Percentiles rank a stretch among this genome's conserved stretches.
phyloP scores from a whole-genome alignment of 1,139 yeast species.

The Pichia sp. region DNA sequence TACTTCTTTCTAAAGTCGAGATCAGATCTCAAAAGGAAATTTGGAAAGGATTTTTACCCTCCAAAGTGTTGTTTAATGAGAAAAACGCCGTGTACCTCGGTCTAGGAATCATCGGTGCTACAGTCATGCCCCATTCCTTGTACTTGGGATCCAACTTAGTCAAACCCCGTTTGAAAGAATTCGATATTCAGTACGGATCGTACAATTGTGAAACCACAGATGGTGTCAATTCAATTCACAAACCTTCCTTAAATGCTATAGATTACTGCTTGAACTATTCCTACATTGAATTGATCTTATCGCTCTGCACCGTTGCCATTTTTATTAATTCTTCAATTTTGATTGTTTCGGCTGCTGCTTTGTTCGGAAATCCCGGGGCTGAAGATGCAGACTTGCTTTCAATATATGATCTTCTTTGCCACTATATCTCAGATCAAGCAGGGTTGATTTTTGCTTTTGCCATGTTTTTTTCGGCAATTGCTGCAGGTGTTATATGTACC shows the following conservation, averaged over 20 bases:
- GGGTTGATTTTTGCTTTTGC: conserved; percentile 73
- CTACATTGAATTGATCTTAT: conserved; percentile 59
- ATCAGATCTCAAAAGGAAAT: conserved; percentile 37
- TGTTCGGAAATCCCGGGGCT: conserved; percentile 58
- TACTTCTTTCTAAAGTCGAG: conserved; percentile 54
- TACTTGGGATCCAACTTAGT: conserved; percentile 74
- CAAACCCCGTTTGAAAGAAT: conserved; percentile 66
- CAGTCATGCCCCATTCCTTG: conserved; percentile 81
- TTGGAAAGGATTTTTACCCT: conserved; percentile 58
- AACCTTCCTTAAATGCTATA: conserved; percentile 65
- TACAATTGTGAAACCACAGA: conserved; percentile 32
- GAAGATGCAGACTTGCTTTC: conserved; percentile 69
- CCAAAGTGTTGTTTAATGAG: conserved; percentile 32
- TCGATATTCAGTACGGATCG: conserved; percentile 59
- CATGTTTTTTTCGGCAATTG: conserved; percentile 70
- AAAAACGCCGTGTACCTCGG: conserved; percentile 56
- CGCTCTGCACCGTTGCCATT: conserved; percentile 66
- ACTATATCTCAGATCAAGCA: conserved; percentile 62
- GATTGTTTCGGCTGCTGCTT: conserved; percentile 69
- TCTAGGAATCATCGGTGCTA: conserved; percentile 75
- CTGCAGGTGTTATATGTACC: conserved; percentile 80
- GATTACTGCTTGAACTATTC: conserved; percentile 62
- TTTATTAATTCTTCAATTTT: conserved; percentile 73
- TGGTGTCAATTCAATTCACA: conserved; percentile 35
- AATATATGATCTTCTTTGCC: conserved; percentile 61